Conservation (phyloP, 1,284 basidiomycete species). For the Caloboletus firmus region DNA sequence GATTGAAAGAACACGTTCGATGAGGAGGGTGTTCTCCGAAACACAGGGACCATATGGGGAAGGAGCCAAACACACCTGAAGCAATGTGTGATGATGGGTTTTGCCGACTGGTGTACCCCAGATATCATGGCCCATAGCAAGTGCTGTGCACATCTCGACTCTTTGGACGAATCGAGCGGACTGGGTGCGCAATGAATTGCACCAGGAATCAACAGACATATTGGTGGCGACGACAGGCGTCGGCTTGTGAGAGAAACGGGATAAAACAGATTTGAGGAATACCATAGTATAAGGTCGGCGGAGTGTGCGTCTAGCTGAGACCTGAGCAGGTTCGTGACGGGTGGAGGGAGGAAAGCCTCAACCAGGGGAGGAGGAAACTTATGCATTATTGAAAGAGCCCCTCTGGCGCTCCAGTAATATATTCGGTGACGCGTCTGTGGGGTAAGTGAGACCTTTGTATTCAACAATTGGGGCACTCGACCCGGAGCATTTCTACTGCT, state of each 20-base stretch:
- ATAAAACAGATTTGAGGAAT: slow-evolving; percentile 1
- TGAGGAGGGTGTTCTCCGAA: slow-evolving; percentile 3
- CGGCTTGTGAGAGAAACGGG: background rate
- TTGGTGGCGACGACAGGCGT: slow-evolving; percentile 1
- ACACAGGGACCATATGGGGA: accelerated
- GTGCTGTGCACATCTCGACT: slow-evolving; percentile 17
- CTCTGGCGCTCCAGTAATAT: slow-evolving; percentile 4
- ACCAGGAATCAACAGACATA: slow-evolving; percentile 4
- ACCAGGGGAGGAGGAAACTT: background rate
- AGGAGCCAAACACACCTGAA: slow-evolving; percentile 3
- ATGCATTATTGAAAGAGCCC: slow-evolving; percentile 4
- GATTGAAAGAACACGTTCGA: slow-evolving; percentile 18
- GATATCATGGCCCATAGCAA: background rate
- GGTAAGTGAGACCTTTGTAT: background rate
- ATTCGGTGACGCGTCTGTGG: background rate
- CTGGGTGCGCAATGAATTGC: background rate
- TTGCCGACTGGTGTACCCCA: background rate
- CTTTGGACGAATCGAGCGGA: slow-evolving; percentile 4
- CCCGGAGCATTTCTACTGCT: background rate
- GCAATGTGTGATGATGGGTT: slow-evolving; percentile 7
- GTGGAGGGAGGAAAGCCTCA: background rate
- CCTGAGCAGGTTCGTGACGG: too few relatives aligned
- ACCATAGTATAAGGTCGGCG: background rate
- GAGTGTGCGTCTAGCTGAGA: too few relatives aligned
- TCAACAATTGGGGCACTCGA: background rate